Percentiles rank a stretch among this genome's conserved stretches.
phyloP scores from a whole-genome alignment of 495 filamentous ascomycete genomes.

The Friedmanniomyces endolithicus region DNA sequence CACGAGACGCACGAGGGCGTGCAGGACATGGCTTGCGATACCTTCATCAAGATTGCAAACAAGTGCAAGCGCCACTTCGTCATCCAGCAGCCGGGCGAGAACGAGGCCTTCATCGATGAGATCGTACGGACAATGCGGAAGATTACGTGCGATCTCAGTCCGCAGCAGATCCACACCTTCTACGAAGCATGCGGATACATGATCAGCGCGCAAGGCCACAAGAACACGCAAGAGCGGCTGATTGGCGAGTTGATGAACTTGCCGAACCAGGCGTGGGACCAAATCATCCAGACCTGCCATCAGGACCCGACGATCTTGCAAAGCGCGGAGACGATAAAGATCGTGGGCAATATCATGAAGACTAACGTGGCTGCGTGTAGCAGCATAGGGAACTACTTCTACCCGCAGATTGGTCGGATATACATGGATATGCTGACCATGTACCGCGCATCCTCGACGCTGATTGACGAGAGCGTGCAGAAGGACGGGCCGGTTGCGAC shows the following conservation, averaged over 20 bases:
- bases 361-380: constrained; percentile 96
- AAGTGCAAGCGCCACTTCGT: constrained; percentile 98
- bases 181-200: constrained; percentile 99
- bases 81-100: constrained; percentile 85
- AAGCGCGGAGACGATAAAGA: constrained; percentile 86
- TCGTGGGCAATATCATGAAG: constrained; percentile 99
- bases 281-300: constrained; percentile 76
- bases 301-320: constrained; percentile 71
- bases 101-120: constrained; percentile 94
- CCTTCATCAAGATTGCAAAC: constrained; percentile 99
- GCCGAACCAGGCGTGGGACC: constrained; percentile 90
- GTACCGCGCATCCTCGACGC: constrained; percentile 89
- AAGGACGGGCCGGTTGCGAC: constrained; percentile 87
- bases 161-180: constrained; percentile 96
- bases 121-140: constrained; percentile 90
- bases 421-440: constrained; percentile 98
- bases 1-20: constrained; percentile 99
- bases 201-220: constrained; percentile 95
- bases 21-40: constrained; percentile 99
- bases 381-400: constrained; percentile 93
- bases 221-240: constrained; percentile 75
- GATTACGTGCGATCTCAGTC: constrained; percentile 87
- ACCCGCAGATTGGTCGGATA: constrained; percentile 95
- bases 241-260: constrained; percentile 85
- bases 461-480: constrained; percentile 84